A percentile compares a stretch with the other conserved stretches of the same genome.
phyloP scores from a whole-genome alignment of 805 yeast species.

The Candida ovalis region DNA sequence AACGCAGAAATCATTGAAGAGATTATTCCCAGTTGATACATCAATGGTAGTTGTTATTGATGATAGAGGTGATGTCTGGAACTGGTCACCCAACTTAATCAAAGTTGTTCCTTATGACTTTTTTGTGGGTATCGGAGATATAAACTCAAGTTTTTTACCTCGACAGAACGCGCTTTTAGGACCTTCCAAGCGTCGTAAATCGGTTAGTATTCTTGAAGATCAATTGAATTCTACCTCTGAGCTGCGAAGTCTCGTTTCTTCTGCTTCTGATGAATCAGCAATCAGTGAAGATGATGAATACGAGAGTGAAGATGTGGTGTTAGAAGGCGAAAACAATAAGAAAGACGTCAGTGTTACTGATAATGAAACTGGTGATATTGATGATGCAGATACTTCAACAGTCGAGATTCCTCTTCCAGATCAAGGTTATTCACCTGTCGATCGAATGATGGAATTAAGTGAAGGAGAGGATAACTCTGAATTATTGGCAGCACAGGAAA shows the following conservation, averaged over 20 bases:
- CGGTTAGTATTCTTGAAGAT: conserved; percentile 55
- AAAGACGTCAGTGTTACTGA: conserved; percentile 11
- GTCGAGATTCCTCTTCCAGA: conserved; percentile 20
- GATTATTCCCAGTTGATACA: conserved; percentile 93
- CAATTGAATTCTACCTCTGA: conserved; percentile 27
- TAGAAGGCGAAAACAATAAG: not conserved
- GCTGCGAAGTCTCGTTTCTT: not conserved
- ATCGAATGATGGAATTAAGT: conserved; percentile 43
- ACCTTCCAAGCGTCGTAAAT: conserved; percentile 58
- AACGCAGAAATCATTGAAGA: conserved; percentile 80
- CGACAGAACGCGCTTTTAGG: conserved; percentile 59
- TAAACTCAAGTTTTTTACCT: conserved; percentile 88
- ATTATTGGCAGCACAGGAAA: conserved; percentile 52
- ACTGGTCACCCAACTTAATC: conserved; percentile 87
- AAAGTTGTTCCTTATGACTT: conserved; percentile 95
- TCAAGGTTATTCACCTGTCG: conserved; percentile 41
- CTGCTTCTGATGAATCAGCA: conserved; percentile 6
- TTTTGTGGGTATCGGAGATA: conserved; percentile 96
- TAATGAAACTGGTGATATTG: conserved; percentile 16
- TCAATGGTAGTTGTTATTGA: conserved; percentile 96
- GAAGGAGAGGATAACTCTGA: conserved; percentile 48
- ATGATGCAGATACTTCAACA: conserved; percentile 11
- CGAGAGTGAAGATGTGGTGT: conserved; percentile 1
- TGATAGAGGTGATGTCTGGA: conserved; percentile 99
- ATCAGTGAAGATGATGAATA: conserved; percentile 16